A percentile compares a stretch with the other conserved stretches of the same genome.
Conservation (phyloP, 441 rosid species). For the Macaranga tanarius region DNA sequence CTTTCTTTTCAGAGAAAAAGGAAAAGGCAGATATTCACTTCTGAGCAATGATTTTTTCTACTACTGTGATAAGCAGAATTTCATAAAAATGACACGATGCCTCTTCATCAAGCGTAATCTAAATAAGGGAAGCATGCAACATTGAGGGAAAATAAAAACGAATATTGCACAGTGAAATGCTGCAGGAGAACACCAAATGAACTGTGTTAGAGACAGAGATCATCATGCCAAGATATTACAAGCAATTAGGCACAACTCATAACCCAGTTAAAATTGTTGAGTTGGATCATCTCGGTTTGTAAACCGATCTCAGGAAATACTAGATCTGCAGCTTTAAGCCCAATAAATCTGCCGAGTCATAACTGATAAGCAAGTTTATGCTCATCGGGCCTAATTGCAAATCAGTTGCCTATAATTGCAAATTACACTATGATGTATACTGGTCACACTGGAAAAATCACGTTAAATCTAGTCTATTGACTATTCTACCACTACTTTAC, state of each 20-base stretch:
- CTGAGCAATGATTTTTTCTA: background rate
- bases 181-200: background rate
- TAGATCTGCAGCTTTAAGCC: too few relatives aligned
- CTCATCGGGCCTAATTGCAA: constrained; percentile 2
- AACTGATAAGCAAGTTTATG: background rate
- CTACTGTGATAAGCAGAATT: too few relatives aligned
- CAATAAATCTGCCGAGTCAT: too few relatives aligned
- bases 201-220: background rate
- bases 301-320: too few relatives aligned
- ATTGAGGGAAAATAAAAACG: background rate
- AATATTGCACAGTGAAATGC: background rate
- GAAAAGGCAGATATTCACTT: background rate
- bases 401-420: background rate
- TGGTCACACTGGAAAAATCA: background rate
- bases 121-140: background rate
- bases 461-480: constrained; percentile 2
- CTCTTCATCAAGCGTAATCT: background rate
- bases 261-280: too few relatives aligned
- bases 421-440: background rate
- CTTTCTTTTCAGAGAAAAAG: background rate
- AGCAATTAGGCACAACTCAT: background rate
- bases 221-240: background rate
- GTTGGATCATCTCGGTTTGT: too few relatives aligned
- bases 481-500: background rate
- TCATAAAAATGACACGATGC: background rate